Evolutionary conservation across 2,329 filamentous ascomycete genomes (phyloP).

Genomic region (Pleoardoris graminearum): DNA sequence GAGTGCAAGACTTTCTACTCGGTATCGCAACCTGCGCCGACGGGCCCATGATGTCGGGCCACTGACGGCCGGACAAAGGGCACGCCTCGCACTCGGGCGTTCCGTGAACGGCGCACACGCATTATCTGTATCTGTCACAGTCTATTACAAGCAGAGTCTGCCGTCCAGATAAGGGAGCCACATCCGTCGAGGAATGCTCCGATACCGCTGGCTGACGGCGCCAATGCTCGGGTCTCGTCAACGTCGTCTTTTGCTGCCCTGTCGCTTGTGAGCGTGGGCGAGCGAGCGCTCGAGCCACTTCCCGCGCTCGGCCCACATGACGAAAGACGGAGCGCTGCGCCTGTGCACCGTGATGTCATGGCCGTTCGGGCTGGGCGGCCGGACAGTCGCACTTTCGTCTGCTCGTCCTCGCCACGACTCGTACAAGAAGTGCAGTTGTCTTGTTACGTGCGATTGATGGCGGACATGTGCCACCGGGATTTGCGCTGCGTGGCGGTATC

Average conservation of each 20-base stretch:
- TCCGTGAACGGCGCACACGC: not conserved
- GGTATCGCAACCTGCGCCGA: not conserved
- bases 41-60: no score
- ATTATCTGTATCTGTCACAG: no score
- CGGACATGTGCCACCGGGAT: conserved; percentile 7
- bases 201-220: not conserved
- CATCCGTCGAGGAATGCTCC: not conserved
- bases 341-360: no score
- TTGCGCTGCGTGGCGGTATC: conserved; percentile 12
- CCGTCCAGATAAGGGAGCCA: not conserved
- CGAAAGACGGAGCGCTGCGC: not conserved
- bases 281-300: not conserved
- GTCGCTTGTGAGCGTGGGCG: not conserved
- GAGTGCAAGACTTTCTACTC: not conserved
- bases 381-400: not conserved
- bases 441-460: not conserved
- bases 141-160: not conserved
- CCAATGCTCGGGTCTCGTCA: not conserved
- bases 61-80: conserved; percentile 26
- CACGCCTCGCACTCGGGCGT: conserved; percentile 1
- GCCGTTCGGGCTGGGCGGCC: no score
- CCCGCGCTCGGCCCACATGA: conserved; percentile 4
- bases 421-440: not conserved
- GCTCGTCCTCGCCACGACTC: not conserved
- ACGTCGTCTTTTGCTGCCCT: not conserved